Conservation (phyloP, 257 asterid species). For the Scutellaria minor region DNA sequence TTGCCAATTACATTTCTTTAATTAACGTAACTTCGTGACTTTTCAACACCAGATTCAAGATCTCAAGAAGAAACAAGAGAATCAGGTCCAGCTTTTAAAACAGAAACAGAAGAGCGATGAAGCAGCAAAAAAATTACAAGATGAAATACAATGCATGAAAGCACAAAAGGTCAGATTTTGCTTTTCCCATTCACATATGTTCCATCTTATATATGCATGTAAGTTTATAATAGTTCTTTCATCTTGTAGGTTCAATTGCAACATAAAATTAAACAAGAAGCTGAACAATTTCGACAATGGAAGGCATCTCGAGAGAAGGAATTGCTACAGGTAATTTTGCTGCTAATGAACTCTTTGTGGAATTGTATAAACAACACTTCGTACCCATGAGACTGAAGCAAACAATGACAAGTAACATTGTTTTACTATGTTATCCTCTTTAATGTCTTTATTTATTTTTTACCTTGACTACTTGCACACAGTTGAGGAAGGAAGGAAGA, state of each 20-base stretch:
- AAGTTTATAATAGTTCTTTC: slow-evolving; percentile 32
- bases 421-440: background rate
- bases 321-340: slow-evolving; percentile 71
- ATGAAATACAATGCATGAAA: slow-evolving; percentile 94
- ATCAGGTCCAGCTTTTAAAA: slow-evolving; percentile 88
- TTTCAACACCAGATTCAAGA: slow-evolving; percentile 77
- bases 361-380: background rate
- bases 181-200: slow-evolving; percentile 22
- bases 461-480: slow-evolving; percentile 34
- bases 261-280: slow-evolving; percentile 95
- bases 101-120: slow-evolving; percentile 99
- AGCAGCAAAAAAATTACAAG: slow-evolving; percentile 90
- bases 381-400: background rate
- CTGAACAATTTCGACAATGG: slow-evolving; percentile 98
- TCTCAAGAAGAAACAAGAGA: slow-evolving; percentile 96
- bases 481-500: slow-evolving; percentile 98
- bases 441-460: background rate
- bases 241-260: slow-evolving; percentile 83
- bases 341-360: slow-evolving; percentile 2
- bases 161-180: slow-evolving; percentile 77
- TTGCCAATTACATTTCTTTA: background rate
- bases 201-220: slow-evolving; percentile 12
- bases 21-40: slow-evolving; percentile 14
- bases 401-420: background rate
- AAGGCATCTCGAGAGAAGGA: slow-evolving; percentile 98